phyloP scores from a whole-genome alignment of 2,329 filamentous ascomycete genomes.

The Chrysoporthe deuterocubensis region DNA sequence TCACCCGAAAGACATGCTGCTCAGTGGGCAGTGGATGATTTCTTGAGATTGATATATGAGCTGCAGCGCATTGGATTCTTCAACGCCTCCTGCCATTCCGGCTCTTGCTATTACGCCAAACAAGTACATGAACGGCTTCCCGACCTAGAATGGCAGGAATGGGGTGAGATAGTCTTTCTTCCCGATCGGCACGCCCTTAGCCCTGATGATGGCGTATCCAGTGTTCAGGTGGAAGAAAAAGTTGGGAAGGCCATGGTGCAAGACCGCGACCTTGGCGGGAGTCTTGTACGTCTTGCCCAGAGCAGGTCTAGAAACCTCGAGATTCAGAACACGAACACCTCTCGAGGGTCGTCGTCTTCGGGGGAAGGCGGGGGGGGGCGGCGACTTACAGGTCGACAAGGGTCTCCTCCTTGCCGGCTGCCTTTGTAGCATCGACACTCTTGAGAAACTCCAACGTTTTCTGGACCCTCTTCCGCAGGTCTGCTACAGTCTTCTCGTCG shows the following conservation, averaged over 20 bases:
- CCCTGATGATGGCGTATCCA: constrained; percentile 61
- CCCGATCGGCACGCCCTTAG: constrained; percentile 59
- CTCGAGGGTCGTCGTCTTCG: background rate
- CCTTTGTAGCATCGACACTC: constrained; percentile 32
- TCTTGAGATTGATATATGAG: background rate
- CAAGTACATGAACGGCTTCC: background rate
- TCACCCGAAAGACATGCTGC: no score
- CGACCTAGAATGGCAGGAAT: constrained; percentile 25
- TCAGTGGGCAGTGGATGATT: no score
- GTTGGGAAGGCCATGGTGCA: constrained; percentile 56
- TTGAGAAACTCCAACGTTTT: constrained; percentile 32
- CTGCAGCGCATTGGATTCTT: background rate
- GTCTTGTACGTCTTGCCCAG: constrained; percentile 24
- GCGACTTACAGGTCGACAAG: constrained; percentile 36
- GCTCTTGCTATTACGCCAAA: background rate
- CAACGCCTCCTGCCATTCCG: background rate
- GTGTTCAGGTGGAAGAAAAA: constrained; percentile 64
- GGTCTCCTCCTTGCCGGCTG: constrained; percentile 35
- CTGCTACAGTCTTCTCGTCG: constrained; percentile 26
- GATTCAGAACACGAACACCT: background rate
- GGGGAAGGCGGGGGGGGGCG: no score
- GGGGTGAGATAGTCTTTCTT: constrained; percentile 56
- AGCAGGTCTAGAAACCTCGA: constrained; percentile 12
- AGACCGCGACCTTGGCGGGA: constrained; percentile 47
- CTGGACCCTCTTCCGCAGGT: constrained; percentile 27